Evolutionary conservation across 129 eudicot genomes (phyloP).

Genomic region (Silybum marianum): DNA sequence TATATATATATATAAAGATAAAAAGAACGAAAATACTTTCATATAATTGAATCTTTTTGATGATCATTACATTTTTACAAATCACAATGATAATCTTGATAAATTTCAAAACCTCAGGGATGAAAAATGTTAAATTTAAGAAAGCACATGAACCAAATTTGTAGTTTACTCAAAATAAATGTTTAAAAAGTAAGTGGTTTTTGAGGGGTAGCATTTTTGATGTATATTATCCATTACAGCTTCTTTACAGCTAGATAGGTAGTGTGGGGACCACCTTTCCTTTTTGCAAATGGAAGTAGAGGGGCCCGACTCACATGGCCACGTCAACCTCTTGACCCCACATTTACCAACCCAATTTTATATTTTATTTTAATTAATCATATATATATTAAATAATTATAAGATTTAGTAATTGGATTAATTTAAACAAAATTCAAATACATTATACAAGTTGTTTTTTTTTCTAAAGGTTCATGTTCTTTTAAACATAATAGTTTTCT

Average conservation of each 20-base stretch:
- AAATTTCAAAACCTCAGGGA: background rate
- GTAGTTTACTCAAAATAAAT: background rate
- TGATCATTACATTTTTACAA: background rate
- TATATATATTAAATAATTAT: background rate
- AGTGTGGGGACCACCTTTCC: background rate
- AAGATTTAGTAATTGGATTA: background rate
- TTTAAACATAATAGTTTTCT: too few relatives aligned
- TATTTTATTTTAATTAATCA: background rate
- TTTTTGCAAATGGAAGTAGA: constrained; percentile 1
- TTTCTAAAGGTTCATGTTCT: background rate
- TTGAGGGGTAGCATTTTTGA: constrained; percentile 11
- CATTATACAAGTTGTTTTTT: background rate
- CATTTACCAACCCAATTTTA: background rate
- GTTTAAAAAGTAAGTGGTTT: background rate
- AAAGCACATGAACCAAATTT: background rate
- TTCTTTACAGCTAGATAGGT: constrained; percentile 21
- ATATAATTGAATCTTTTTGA: too few relatives aligned
- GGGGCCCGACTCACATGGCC: constrained; percentile 32
- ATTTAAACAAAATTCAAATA: too few relatives aligned
- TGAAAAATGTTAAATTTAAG: background rate
- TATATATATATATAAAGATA: too few relatives aligned
- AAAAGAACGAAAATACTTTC: too few relatives aligned
- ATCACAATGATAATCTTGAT: background rate
- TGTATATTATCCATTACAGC: constrained; percentile 21
- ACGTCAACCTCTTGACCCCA: constrained; percentile 20